Base-by-base conservation (phyloP, 306 rosid species). In the Sechiopsis laciniata region DNA sequence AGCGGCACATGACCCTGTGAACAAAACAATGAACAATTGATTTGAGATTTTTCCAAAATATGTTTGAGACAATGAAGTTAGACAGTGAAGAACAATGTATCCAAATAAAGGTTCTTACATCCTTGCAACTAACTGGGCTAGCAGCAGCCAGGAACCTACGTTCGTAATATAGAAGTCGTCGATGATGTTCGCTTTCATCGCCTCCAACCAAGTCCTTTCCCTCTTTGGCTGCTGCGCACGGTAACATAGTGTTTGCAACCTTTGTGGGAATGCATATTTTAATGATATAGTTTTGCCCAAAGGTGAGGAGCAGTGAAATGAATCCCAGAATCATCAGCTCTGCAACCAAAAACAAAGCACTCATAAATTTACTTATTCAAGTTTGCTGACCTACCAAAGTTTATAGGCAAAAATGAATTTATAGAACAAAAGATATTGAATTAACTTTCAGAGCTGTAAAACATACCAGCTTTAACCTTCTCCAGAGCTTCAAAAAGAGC, bases 311-410 rank as follows among this genome's bases (percentile, higher is more conserved):
- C 24, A 95, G 79, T 6, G 99, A 95, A 79, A 95, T 82, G 87
- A 95, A 95, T 50, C 99, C 99, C 21, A 95, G 80, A 85, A 95
- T 72, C 99, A 95, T 95, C 91, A 95, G 72, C 87, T 95, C 99
- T 95, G 99, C 84, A 83, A 77, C 35, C 64, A 56, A 71, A 75
- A 62, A 16, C 26, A 20, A 61, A 74, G 1, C 7, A 55, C 2
- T 3, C 37, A 8, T 16, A 7, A 73, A 56, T 20, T 11, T 32
- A 29, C 29, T 20, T 29, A 46, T 66, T 75, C 59, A 14, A 26
- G 2, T 70, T 22, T 14, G 15, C 46, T 24, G 15, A 70, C 29
- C 48, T 26, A 16, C 75, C 45, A 78, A 66, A 11, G 46, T 14
- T 56, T 21, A 14, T 35, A 75, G 71, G 57, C 9, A 53, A 32